phyloP scores from a whole-genome alignment of 2,329 filamentous ascomycete genomes.

The Helotiales sp. region DNA sequence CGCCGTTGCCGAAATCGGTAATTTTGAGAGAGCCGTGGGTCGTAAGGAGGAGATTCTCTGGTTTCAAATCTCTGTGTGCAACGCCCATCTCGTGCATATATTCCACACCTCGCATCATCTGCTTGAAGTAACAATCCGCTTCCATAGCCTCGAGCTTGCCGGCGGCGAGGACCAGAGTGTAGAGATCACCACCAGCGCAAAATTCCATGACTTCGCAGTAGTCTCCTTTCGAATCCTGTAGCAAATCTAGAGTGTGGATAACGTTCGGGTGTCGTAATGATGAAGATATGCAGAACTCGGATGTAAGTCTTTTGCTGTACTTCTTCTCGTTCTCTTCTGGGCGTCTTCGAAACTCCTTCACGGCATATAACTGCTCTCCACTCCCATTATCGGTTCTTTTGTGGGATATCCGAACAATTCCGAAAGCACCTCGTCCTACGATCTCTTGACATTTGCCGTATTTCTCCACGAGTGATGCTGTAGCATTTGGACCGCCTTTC shows the following conservation, averaged over 20 bases:
- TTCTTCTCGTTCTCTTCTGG: conserved; percentile 96
- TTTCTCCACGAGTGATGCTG: conserved; percentile 86
- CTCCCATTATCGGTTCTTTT: conserved; percentile 84
- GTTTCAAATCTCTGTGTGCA: conserved; percentile 94
- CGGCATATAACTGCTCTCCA: conserved; percentile 90
- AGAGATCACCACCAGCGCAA: conserved; percentile 93
- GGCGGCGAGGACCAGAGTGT: conserved; percentile 88
- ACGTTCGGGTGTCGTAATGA: conserved; percentile 96
- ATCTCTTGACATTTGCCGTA: conserved; percentile 99
- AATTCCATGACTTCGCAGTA: conserved; percentile 99
- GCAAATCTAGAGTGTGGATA: conserved; percentile 93
- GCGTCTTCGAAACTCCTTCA: conserved; percentile 95
- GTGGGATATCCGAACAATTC: conserved; percentile 96
- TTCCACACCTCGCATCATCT: conserved; percentile 98
- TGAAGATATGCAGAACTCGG: conserved; percentile 98
- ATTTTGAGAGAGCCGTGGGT: conserved; percentile 94
- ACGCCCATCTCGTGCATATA: conserved; percentile 99
- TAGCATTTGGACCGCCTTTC: conserved; percentile 75
- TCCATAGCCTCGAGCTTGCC: conserved; percentile 91
- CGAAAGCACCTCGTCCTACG: conserved; percentile 93
- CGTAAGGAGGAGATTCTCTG: conserved; percentile 93
- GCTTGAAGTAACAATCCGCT: conserved; percentile 98
- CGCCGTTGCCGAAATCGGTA: conserved; percentile 97
- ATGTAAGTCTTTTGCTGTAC: conserved; percentile 95
- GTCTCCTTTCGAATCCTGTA: conserved; percentile 95